Evolutionary conservation across 495 filamentous ascomycete genomes (phyloP), one percentile per base, ranked within the genome.

Genomic region (Penicillium lagena): DNA sequence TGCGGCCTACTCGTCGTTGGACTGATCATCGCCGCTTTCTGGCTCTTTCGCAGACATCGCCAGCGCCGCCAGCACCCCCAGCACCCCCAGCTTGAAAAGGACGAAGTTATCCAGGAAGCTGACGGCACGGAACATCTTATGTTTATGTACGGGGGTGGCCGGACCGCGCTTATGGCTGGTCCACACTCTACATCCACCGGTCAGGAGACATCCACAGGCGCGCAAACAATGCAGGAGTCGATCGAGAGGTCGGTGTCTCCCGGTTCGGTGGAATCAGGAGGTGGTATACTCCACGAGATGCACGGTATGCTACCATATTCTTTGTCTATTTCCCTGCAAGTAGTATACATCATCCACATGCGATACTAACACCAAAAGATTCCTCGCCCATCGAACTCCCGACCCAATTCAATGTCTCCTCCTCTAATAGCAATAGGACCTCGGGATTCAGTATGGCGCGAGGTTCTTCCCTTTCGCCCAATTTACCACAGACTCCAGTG

Each of bases 1-100:
- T 63, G 83, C 1, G 83, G 83, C 8, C 65, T 88, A 1, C 60
- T 85, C 33, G 68, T 80, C 40, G 45, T 87, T 29, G 76, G 73
- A 2, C 56, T 85, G 29, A 66, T 81, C 47, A 41, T 85, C 13
- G 72, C 73, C 13, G 72, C 72, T 4, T 60, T 63, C 12, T 68
- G 80, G 39, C 58, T 85, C 3, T 66, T 83, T 10, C 84, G 70
- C 46, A 68, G 79, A 10, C 71, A 73, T 4, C 67, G 75, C 28
- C 45, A 29, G 12, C 28, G 28, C 29, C 36, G 38, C 27, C 15
- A 53, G 4, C 13, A 10, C 11, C 15, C 8, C 27, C 15, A 53
- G 4, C 13, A 10, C 11, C 15, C 8, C 17, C 17, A 22, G 22
- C 22, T 22, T 22, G 22, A 22, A 7, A 33, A 33, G 40, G 22